Percentiles rank a stretch among this genome's conserved stretches.
Conservation (phyloP, 83 land plant genomes). For the Isoetes engelmannii region DNA sequence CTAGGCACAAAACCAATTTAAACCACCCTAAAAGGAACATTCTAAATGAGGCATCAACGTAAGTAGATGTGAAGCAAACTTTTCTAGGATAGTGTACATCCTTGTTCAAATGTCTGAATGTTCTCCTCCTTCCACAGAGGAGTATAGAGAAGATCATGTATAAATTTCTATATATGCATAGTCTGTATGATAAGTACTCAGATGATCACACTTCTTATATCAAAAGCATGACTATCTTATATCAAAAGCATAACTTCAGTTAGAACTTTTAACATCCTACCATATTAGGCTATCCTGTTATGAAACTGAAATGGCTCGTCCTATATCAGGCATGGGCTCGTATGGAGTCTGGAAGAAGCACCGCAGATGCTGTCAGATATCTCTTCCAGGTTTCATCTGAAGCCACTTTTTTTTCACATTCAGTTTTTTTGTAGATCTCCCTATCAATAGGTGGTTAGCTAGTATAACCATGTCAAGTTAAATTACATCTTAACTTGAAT, state of each 20-base stretch:
- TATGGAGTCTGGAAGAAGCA: constrained; percentile 63
- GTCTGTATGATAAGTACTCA: neutral
- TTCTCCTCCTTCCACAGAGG: neutral
- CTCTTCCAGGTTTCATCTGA: constrained; percentile 63
- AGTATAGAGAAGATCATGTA: neutral
- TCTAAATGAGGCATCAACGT: neutral
- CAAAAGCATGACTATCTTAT: too few species aligned
- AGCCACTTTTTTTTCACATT: neutral
- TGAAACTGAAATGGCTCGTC: neutral
- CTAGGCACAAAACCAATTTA: too few species aligned
- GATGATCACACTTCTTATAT: neutral
- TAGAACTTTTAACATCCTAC: neutral
- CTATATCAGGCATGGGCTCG: constrained; percentile 87
- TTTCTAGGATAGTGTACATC: neutral
- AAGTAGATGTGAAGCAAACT: neutral
- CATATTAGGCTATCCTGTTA: too few species aligned
- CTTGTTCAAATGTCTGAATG: neutral
- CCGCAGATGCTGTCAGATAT: constrained; percentile 42
- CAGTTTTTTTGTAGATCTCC: neutral
- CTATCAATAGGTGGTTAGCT: neutral
- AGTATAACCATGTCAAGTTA: neutral
- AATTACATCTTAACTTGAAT: neutral
- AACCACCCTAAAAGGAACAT: neutral
- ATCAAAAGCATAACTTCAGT: neutral
- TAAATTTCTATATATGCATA: neutral